phyloP scores from a whole-genome alignment of 2,329 filamentous ascomycete genomes.

The Aspergillus neoniger region DNA sequence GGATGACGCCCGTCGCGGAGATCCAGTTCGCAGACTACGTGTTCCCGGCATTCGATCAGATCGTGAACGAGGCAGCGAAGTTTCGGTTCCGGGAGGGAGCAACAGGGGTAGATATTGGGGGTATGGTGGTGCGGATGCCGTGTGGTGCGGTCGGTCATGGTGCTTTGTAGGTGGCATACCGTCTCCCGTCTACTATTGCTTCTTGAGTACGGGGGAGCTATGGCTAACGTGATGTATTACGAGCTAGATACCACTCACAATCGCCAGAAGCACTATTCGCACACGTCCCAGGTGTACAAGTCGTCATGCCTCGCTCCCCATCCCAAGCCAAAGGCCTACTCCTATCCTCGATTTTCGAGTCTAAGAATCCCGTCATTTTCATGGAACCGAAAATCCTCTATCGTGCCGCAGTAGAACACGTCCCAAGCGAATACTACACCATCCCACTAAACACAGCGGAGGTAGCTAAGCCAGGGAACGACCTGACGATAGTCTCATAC shows the following conservation, averaged over 20 bases:
- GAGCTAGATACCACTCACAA: slow-evolving; percentile 72
- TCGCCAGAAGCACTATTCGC: slow-evolving; percentile 86
- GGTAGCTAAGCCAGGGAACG: slow-evolving; percentile 74
- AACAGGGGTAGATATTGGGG: slow-evolving; percentile 70
- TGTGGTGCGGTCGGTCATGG: slow-evolving; percentile 88
- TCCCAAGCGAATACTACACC: slow-evolving; percentile 77
- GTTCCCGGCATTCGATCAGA: slow-evolving; percentile 88
- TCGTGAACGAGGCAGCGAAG: slow-evolving; percentile 92
- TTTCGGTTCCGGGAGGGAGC: slow-evolving; percentile 72
- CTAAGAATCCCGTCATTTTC: slow-evolving; percentile 85
- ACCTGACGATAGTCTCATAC: slow-evolving; percentile 84
- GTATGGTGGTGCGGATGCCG: slow-evolving; percentile 86
- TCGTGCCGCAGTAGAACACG: slow-evolving; percentile 86
- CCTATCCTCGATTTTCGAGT: slow-evolving; percentile 70
- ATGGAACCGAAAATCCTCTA: slow-evolving; percentile 95
- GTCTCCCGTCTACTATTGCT: too few relatives aligned
- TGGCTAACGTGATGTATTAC: too few relatives aligned
- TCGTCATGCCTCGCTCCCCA: slow-evolving; percentile 83
- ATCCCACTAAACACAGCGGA: slow-evolving; percentile 85
- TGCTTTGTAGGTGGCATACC: slow-evolving; percentile 56
- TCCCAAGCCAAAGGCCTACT: slow-evolving; percentile 86
- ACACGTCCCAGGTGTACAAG: slow-evolving; percentile 80
- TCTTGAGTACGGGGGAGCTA: too few relatives aligned
- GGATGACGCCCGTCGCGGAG: slow-evolving; percentile 90
- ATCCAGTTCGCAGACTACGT: slow-evolving; percentile 96